phyloP scores from a whole-genome alignment of 371 early-diverging fungal species.

The Rhizopus sp. region DNA sequence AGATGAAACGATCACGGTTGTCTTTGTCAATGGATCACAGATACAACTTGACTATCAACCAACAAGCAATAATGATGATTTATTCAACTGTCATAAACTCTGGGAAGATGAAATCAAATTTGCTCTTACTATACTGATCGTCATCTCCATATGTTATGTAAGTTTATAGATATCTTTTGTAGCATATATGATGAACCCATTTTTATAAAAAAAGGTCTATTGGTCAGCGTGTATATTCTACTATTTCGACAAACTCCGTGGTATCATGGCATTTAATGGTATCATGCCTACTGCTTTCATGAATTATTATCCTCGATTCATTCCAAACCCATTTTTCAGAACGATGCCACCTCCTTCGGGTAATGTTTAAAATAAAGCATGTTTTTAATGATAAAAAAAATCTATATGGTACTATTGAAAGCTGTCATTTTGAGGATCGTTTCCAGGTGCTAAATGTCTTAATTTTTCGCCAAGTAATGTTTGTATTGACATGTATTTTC shows the following conservation, averaged over 20 bases:
- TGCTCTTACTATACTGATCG: slow-evolving; percentile 28
- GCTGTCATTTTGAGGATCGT: slow-evolving; percentile 4
- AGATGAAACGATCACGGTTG: slow-evolving; percentile 9
- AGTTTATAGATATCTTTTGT: slow-evolving; percentile 4
- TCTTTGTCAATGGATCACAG: slow-evolving; percentile 4
- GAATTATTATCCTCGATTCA: slow-evolving; percentile 9
- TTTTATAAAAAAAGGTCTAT: slow-evolving; percentile 28
- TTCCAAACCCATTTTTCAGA: not conserved
- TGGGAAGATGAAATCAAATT: slow-evolving; percentile 49
- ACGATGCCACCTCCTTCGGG: not conserved
- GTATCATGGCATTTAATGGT: slow-evolving; percentile 8
- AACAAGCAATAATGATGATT: not conserved
- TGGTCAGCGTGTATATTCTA: slow-evolving; percentile 44
- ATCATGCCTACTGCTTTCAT: slow-evolving; percentile 7
- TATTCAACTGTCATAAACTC: slow-evolving; percentile 38
- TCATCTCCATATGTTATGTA: slow-evolving; percentile 37
- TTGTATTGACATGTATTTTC: slow-evolving; percentile 83
- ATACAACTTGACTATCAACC: not conserved
- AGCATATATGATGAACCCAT: not conserved
- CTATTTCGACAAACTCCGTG: slow-evolving; percentile 37
- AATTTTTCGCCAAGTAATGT: slow-evolving; percentile 72
- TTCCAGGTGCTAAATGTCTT: slow-evolving; percentile 43
- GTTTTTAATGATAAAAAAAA: not conserved
- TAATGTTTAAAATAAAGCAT: slow-evolving; percentile 1
- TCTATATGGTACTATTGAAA: too few species aligned